Percentiles rank a stretch among this genome's conserved stretches.
Conservation (phyloP, 108 stramenopile genomes). For the Hondaea fermentalgiana region DNA sequence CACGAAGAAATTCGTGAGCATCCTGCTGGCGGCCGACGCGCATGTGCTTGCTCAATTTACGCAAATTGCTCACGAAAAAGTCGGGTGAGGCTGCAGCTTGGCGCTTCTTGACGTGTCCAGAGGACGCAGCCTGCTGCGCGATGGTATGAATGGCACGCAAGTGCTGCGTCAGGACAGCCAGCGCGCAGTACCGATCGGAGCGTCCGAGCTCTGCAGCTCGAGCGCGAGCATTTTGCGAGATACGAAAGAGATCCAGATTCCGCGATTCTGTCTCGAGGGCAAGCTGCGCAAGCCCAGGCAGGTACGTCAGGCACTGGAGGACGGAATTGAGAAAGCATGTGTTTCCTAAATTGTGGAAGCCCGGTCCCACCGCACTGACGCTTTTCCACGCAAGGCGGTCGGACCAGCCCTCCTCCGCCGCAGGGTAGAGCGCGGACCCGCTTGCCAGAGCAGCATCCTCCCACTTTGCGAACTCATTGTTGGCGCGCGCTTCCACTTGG, state of each 20-base stretch:
- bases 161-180: background rate
- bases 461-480: background rate
- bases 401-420: background rate
- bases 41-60: conserved; percentile 66
- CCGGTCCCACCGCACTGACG: conserved; percentile 50
- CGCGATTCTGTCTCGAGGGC: conserved; percentile 18
- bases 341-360: conserved; percentile 83
- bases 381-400: conserved; percentile 14
- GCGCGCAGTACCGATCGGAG: background rate
- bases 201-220: background rate
- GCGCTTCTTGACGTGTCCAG: background rate
- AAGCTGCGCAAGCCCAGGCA: conserved; percentile 73
- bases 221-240: background rate
- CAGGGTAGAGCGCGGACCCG: background rate
- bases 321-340: conserved; percentile 92
- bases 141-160: background rate
- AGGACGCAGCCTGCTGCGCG: background rate
- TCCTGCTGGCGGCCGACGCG: conserved; percentile 87
- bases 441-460: background rate
- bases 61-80: conserved; percentile 55
- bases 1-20: conserved; percentile 90
- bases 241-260: background rate
- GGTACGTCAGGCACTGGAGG: conserved; percentile 76
- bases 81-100: background rate
- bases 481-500: background rate